A percentile compares a stretch with the other conserved stretches of the same genome.
Evolutionary conservation across 371 early-diverging fungal genomes (phyloP).

Genomic region (Mucor indicus): DNA sequence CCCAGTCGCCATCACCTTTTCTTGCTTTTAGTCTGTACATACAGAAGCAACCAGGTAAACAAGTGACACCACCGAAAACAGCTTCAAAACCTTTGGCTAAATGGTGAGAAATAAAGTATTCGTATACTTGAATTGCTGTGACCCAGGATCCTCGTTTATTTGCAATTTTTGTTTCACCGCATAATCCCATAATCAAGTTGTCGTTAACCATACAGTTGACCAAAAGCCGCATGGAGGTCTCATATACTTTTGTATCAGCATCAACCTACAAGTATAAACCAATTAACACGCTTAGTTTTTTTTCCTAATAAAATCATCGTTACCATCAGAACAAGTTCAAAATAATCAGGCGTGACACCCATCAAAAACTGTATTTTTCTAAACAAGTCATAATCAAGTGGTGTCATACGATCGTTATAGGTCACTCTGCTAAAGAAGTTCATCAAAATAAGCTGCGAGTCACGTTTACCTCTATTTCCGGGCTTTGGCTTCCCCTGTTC

Average conservation of each 20-base stretch:
- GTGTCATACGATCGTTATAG: conserved; percentile 85
- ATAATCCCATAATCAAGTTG: conserved; percentile 83
- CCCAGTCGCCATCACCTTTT: conserved; percentile 68
- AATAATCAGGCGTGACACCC: conserved; percentile 80
- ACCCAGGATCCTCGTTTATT: conserved; percentile 90
- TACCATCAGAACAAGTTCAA: conserved; percentile 88
- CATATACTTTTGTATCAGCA: conserved; percentile 90
- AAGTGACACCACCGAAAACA: conserved; percentile 97
- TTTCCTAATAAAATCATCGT: too few relatives aligned
- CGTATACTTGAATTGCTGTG: conserved; percentile 94
- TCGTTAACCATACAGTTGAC: conserved; percentile 85
- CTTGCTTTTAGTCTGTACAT: conserved; percentile 85
- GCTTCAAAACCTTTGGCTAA: conserved; percentile 93
- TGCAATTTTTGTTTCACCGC: conserved; percentile 89
- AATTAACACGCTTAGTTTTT: too few relatives aligned
- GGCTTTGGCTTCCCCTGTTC: conserved; percentile 80
- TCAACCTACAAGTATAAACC: conserved; percentile 68
- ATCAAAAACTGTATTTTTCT: conserved; percentile 72
- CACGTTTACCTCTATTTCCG: conserved; percentile 95
- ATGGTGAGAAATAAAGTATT: conserved; percentile 97
- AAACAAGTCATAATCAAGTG: conserved; percentile 89
- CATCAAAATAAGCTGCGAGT: conserved; percentile 94
- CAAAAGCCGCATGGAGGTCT: conserved; percentile 70
- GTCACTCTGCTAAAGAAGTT: conserved; percentile 86
- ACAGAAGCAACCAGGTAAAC: conserved; percentile 96